Base-by-base conservation (phyloP, 1,139 yeast genomes). In the Geotrichum armillariae region DNA sequence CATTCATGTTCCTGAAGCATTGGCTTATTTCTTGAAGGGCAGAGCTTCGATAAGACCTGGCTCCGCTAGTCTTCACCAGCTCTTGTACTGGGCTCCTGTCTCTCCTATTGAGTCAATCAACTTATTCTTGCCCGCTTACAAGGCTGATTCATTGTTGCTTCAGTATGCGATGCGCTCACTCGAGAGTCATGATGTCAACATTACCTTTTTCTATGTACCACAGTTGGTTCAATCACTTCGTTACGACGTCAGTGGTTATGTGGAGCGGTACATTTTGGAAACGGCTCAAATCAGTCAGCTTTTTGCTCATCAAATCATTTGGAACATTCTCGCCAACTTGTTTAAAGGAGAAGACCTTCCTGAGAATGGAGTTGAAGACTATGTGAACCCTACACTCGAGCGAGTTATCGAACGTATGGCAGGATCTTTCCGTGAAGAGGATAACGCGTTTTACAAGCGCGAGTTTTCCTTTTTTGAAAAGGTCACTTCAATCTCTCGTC, bases 271-370 rank as follows among this genome's bases (percentile, higher is more conserved):
- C 65, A 91, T 94, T 58, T 70, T 93, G 53, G 98, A 93, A 65
- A 89, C 98, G 0, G 98, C 96, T 2, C 84, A 85, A 63, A 87
- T 90, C 20, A 85, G 95, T 33, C 95, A 87, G 61, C 74, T 91
- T 56, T 94, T 94, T 74, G 91, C 98, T 0, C 99, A 94, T 68
- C 99, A 94, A 69, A 91, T 94, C 58, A 89, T 94, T 55, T 94
- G 99, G 99, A 94, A 94, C 63, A 89, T 94, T 85, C 72, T 86
- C 61, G 99, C 99, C 1, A 94, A 94, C 66, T 80, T 93, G 56
- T 93, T 79, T 67, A 85, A 84, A 60, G 99, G 89, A 65, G 98
- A 93, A 62, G 95, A 89, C 23, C 5, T 45, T 2, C 50, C 52
- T 4, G 83, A 86, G 4, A 64, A 67, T 0, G 73, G 79, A 0